Evolutionary conservation across 805 yeast species (phyloP), one percentile per base, ranked within the genome.

Genomic region (Tetrapisispora pingtungensis): DNA sequence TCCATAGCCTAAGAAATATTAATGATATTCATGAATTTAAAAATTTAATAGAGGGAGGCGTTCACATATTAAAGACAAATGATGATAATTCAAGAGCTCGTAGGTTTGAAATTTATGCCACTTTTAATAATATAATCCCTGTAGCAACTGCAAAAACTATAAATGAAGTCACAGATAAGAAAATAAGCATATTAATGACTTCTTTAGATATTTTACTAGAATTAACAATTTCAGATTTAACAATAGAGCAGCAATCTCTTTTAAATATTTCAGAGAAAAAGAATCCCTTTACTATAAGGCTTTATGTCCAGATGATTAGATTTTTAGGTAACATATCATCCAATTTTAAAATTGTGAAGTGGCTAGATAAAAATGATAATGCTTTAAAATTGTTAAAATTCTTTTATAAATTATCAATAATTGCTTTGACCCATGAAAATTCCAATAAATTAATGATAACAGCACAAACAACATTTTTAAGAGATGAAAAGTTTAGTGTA

Each of bases 61-160:
- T 59, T 14, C 28, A 45, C 14, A 44, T 56, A 10, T 41, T 61
- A 26, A 38, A 48, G n/a, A 33, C 36, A 2, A 34, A 35, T 7
- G 40, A 37, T 3, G 43, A 44, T 13, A 38, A 36, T 2, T 36
- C 22, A 13, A 36, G 28, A 13, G 30, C 49, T 4, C 48, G 52
- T 22, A 47, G 54, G 14, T 61, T 58, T 43, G 66, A 61, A 47
- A 46, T 61, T 22, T 61, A 58, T 46, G 65, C 65, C 2, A 60
- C 66, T 2, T 55, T 61, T 36, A 60, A 59, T 36, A 58, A 55
- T 40, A 54, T 61, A 12, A 45, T 60, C 26, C 59, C 61, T 12
- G 24, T 45, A 2, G 33, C 39, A 8, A 28, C 50, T 4, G 14
- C 43, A 7, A 49, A 41, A 30, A 40, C 24, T 10, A 22, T 17